A percentile compares a stretch with the other conserved stretches of the same genome.
These are phyloP conservation scores for Coccomyxa subellipsoidea DNA, from an alignment of 163 green algal species.

Conservation along the genomic window DNA sequence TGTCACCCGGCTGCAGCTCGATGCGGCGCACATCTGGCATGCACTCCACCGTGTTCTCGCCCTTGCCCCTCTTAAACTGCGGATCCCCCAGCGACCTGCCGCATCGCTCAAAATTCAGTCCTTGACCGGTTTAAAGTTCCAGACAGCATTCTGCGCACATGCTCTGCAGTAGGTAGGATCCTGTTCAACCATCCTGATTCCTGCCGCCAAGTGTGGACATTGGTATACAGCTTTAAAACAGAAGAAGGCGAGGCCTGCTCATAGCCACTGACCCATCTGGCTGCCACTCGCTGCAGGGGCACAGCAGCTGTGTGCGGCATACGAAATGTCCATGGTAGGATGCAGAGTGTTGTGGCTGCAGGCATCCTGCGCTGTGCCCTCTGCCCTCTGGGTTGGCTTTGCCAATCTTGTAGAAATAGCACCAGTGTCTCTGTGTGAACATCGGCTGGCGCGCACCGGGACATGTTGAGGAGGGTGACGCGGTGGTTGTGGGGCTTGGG, in stretches of 20 bases:
- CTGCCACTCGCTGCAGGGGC: neutral
- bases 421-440: neutral
- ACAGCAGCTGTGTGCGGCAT: neutral
- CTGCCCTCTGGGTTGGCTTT: neutral
- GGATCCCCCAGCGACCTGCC: constrained; percentile 11
- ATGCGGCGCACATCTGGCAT: neutral
- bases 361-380: neutral
- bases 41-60: neutral
- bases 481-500: neutral
- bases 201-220: neutral
- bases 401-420: neutral
- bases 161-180: neutral
- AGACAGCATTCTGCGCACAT: neutral
- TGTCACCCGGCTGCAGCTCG: neutral
- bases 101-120: neutral
- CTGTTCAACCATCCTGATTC: neutral
- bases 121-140: neutral
- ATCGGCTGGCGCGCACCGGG: neutral
- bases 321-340: too few species aligned
- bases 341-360: too few species aligned
- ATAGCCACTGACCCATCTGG: neutral
- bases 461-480: constrained; percentile 10
- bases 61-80: neutral
- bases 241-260: neutral
- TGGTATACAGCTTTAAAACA: neutral